Base-by-base conservation (phyloP, 345 rosid species). In the Camelina hispida region DNA sequence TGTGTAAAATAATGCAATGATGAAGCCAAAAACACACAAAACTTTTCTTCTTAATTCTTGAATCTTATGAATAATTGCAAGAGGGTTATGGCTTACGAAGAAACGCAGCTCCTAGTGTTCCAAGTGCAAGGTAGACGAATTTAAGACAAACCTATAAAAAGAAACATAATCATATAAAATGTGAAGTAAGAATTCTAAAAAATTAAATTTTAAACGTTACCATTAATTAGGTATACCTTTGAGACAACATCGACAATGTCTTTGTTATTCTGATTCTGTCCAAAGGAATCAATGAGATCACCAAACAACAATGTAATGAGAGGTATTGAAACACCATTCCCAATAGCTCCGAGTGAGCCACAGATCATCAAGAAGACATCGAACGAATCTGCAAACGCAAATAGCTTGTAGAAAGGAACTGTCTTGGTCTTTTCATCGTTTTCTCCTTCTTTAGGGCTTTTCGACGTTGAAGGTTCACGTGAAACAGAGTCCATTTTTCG, bases 121-220 rank as follows among this genome's bases (percentile, higher is more conserved):
- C 97, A 34, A 93, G 16, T 47, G 85, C 97, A 83, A 93, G 80
- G 84, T 89, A 93, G 44, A 91, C 84, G 78, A 88, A 88, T 67
- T 85, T 87, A 40, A 93, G 70, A 68, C 88, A 70, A 35, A 89
- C 90, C 98, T 93, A 72, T 30, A 54, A 52, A 6, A 76, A 1
- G 14, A 34, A 57, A 61, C 34, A 51, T 56, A 23, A 65, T 78
- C 2, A 71, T n/a, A 50, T 38, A 56, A 8, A 68, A 22, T 52
- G 46, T 40, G 9, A 57, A 37, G 30, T 28, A 23, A 23, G 1
- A 37, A 37, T 37, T 57, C 23, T 58, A 37, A 16, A 23, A 1
- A 37, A 37, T 37, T 2, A 10, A 37, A 37, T 3, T 3, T 37
- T 9, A 25, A 28, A 28, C 30, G 4, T 4, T 28, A 28, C 30